Percentiles rank a stretch among this genome's conserved stretches.
Conservation (phyloP, 345 rosid genomes). For the Sisymbrium altissimum region DNA sequence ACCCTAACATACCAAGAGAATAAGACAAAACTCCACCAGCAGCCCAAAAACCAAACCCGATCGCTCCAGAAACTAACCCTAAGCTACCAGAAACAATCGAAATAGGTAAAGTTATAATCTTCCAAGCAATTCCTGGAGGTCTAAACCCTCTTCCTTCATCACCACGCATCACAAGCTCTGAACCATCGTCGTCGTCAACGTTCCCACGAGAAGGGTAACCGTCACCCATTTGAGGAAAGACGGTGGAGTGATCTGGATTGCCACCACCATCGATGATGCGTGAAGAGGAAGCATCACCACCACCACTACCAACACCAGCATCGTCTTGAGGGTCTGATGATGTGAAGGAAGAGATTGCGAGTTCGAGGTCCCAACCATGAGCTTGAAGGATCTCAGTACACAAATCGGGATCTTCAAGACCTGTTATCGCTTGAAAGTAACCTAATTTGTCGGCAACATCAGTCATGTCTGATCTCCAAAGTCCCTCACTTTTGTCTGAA, state of each 20-base stretch:
- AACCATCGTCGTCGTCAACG: conserved; percentile 6
- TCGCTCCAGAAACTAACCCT: conserved; percentile 82
- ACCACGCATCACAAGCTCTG: conserved; percentile 14
- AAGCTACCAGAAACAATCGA: conserved; percentile 84
- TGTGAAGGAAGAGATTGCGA: conserved; percentile 89
- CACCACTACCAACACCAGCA: neutral
- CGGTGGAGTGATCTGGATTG: conserved; percentile 6
- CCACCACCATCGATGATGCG: neutral
- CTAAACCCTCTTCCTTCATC: conserved; percentile 14
- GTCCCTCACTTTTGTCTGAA: conserved; percentile 15
- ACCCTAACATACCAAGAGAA: conserved; percentile 78
- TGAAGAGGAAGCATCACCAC: conserved; percentile 28
- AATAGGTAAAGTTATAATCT: conserved; percentile 67
- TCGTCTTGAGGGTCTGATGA: conserved; percentile 23
- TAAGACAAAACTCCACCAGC: conserved; percentile 89
- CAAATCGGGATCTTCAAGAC: conserved; percentile 84
- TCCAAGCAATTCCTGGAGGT: conserved; percentile 81
- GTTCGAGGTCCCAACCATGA: conserved; percentile 97
- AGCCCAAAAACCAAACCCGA: conserved; percentile 93
- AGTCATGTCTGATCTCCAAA: conserved; percentile 44
- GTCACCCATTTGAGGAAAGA: conserved; percentile 9
- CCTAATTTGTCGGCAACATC: conserved; percentile 86
- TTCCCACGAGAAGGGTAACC: conserved; percentile 1
- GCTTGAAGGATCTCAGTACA: conserved; percentile 97
- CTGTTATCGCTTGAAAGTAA: conserved; percentile 90